Evolutionary conservation across 2,329 filamentous ascomycete species (phyloP), one percentile per base, ranked within the genome.

Genomic region (Harringtonia aguacate): DNA sequence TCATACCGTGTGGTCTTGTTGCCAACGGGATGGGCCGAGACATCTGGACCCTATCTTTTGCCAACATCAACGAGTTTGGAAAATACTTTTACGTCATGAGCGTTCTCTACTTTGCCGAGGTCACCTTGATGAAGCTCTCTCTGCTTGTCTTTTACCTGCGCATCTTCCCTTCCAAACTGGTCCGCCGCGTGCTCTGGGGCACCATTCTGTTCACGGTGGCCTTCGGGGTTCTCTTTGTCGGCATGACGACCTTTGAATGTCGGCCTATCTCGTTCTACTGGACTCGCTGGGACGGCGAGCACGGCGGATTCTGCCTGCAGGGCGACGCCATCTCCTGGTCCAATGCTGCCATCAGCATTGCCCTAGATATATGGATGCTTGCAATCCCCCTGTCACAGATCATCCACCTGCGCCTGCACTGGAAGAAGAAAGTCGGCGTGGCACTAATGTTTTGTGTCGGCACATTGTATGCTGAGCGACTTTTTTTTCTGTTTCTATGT

Each of bases 141-240:
- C 59, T 79, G 24, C 57, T 77, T 1, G 61, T 71, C 50, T 75
- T 78, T 55, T 77, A 75, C 51, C 56, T 72, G 5, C 65, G 70
- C 41, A 69, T 78, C 41, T 78, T 78, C 48, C 69, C 70, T 0
- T 52, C 55, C 0, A 47, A 41, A 0, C 43, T 35, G 2, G 61
- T 73, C 12, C 61, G 62, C 14, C 56, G 55, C 5, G 40, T 68
- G 13, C 57, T 73, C 4, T 65, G 61, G 56, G 60, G 47, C 12
- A 69, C 69, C 0, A 51, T 71, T 24, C 49, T 52, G 3, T 59
- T 70, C 42, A 63, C 62, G 36, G 36, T 55, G 7, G 18, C 63
- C 2, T 68, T 62, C 42, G 66, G 68, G 3, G 4, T 66, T 9
- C 49, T 56, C 2, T 75, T 70, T 30, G 45, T 66, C 17, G 48